phyloP scores from a whole-genome alignment of 345 rosid species.

The Murraya paniculata region DNA sequence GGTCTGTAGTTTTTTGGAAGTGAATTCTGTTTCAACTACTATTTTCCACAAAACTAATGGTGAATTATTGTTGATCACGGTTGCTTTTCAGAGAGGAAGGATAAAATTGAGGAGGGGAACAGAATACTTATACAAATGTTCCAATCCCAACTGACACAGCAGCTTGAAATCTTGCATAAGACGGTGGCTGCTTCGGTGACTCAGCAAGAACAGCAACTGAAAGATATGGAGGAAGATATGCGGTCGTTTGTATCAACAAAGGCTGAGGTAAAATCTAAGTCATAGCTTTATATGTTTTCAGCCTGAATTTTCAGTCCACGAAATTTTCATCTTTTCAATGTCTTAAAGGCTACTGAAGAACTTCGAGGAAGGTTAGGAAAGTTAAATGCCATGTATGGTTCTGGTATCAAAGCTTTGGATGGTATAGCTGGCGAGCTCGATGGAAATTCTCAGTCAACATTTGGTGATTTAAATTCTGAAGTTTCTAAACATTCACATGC shows the following conservation, averaged over 20 bases:
- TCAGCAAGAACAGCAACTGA: conserved; percentile 87
- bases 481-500: conserved; percentile 79
- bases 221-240: conserved; percentile 95
- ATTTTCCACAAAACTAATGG: conserved; percentile 13
- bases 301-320: not conserved
- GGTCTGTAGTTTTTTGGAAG: conserved; percentile 41
- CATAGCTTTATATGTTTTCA: not conserved
- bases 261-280: conserved; percentile 50
- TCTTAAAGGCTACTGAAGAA: conserved; percentile 79
- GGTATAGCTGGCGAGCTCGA: conserved; percentile 77
- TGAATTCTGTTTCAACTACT: conserved; percentile 1
- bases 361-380: conserved; percentile 69
- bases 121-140: conserved; percentile 66
- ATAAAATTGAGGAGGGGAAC: conserved; percentile 89
- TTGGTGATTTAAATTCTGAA: conserved; percentile 70
- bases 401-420: conserved; percentile 78
- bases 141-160: conserved; percentile 79
- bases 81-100: conserved; percentile 75
- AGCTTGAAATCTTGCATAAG: conserved; percentile 84
- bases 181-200: conserved; percentile 81
- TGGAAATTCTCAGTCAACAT: conserved; percentile 75
- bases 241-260: conserved; percentile 84
- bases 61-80: conserved; percentile 10
- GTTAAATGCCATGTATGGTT: conserved; percentile 62
- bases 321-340: conserved; percentile 16